phyloP scores from a whole-genome alignment of 371 early-diverging fungal species.

The Synchytrium microbalum region DNA sequence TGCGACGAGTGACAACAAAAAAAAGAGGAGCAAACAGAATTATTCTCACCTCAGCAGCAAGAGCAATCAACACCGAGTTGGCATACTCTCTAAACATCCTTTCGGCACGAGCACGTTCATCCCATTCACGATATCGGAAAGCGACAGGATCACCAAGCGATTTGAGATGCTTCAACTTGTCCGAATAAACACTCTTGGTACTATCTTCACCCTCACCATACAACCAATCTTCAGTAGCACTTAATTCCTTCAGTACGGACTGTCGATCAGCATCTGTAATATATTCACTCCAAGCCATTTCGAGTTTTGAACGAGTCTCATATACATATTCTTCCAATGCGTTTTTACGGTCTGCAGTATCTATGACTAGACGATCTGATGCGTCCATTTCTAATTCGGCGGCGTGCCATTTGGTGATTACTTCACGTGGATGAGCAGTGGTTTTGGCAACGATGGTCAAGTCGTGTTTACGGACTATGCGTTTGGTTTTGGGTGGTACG shows the following conservation, averaged over 20 bases:
- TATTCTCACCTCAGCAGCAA: conserved; percentile 52
- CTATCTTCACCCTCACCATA: conserved; percentile 94
- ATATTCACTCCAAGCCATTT: conserved; percentile 62
- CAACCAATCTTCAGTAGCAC: conserved; percentile 90
- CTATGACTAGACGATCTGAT: conserved; percentile 80
- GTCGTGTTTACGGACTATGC: conserved; percentile 81
- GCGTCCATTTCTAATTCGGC: conserved; percentile 79
- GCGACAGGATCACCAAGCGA: conserved; percentile 74
- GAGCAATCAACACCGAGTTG: conserved; percentile 60
- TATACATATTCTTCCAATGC: conserved; percentile 96
- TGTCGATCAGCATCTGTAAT: conserved; percentile 65
- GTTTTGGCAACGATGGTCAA: conserved; percentile 62
- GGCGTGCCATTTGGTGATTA: conserved; percentile 58
- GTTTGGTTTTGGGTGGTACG: conserved; percentile 64
- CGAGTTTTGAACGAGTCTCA: conserved; percentile 87
- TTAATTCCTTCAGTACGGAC: conserved; percentile 59
- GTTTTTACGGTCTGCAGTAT: conserved; percentile 91
- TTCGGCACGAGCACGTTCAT: conserved; percentile 77
- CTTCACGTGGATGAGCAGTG: conserved; percentile 45
- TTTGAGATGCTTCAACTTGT: conserved; percentile 75
- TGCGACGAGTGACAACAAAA: background rate
- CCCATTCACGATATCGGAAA: conserved; percentile 73
- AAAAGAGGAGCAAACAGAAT: conserved; percentile 7
- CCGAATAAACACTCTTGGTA: conserved; percentile 77
- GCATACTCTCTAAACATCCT: conserved; percentile 69